Evolutionary conservation across 2,329 filamentous ascomycete species (phyloP).

Genomic region (Capronia americana): DNA sequence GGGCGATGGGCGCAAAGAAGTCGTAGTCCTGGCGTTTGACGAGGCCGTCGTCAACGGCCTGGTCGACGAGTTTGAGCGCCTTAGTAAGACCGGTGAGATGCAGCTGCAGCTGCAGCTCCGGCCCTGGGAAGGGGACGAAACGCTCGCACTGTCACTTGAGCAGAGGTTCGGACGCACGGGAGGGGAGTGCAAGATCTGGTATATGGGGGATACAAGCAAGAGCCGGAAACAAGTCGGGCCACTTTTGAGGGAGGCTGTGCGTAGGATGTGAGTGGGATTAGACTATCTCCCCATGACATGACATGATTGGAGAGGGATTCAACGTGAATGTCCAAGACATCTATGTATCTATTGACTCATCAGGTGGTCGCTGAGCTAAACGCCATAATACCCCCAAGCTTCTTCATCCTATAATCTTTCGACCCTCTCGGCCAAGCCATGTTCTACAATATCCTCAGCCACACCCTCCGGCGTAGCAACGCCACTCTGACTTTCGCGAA

Average conservation of each 20-base stretch:
- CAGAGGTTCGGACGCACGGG: constrained; percentile 28
- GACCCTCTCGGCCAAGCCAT: constrained; percentile 53
- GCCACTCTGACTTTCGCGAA: constrained; percentile 58
- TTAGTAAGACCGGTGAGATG: constrained; percentile 48
- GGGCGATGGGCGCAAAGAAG: constrained; percentile 48
- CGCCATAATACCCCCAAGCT: background rate
- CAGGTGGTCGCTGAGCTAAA: background rate
- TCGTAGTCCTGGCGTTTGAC: constrained; percentile 49
- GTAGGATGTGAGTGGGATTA: background rate
- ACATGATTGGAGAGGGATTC: too few species aligned
- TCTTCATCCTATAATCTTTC: constrained; percentile 4
- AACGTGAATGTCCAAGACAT: too few species aligned
- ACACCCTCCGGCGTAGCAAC: constrained; percentile 58
- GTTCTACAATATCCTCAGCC: constrained; percentile 60
- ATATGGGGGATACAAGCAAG: constrained; percentile 62
- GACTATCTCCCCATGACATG: background rate
- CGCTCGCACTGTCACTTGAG: constrained; percentile 45
- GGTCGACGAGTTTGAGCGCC: constrained; percentile 53
- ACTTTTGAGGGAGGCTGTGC: constrained; percentile 57
- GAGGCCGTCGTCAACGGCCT: constrained; percentile 47
- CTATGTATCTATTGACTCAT: background rate
- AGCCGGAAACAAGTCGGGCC: constrained; percentile 70
- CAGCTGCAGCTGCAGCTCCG: constrained; percentile 44
- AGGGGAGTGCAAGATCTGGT: constrained; percentile 58
- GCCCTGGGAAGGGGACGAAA: constrained; percentile 43